A percentile compares a stretch with the other conserved stretches of the same genome.
Conservation (phyloP, 148 eudicot genomes). For the Gaultheria prostrata region DNA sequence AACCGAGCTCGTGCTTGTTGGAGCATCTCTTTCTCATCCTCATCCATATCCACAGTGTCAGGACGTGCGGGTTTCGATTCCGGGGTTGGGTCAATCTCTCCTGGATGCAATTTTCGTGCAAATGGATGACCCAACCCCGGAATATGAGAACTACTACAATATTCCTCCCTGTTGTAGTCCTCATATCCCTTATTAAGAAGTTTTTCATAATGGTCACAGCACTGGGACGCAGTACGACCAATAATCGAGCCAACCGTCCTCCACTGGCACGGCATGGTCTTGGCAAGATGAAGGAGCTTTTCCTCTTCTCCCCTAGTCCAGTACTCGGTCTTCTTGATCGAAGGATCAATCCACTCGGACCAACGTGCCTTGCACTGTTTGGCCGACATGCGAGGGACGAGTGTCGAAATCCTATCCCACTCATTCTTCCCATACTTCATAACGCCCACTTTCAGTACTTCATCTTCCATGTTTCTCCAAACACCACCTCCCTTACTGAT, state of each 20-base stretch:
- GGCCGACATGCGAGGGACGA: conserved; percentile 84
- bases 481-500: conserved; percentile 97
- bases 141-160: too few relatives aligned
- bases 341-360: conserved; percentile 98
- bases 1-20: conserved; percentile 92
- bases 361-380: conserved; percentile 96
- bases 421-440: conserved; percentile 97
- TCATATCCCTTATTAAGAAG: conserved; percentile 93
- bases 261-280: conserved; percentile 99
- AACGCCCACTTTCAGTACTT: conserved; percentile 84
- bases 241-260: conserved; percentile 92
- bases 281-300: conserved; percentile 87
- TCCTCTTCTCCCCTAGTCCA: conserved; percentile 99
- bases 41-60: conserved; percentile 99
- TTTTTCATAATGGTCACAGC: conserved; percentile 92
- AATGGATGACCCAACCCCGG: too few relatives aligned
- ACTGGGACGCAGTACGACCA: conserved; percentile 95
- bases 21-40: conserved; percentile 99
- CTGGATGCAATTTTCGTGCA: conserved; percentile 85
- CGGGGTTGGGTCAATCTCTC: conserved; percentile 95
- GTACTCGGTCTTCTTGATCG: conserved; percentile 64
- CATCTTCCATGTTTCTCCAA: conserved; percentile 98
- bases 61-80: conserved; percentile 97
- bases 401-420: conserved; percentile 88
- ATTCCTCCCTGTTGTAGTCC: conserved; percentile 88